These are phyloP conservation scores for Nevesoporus exiguus DNA, from an alignment of 768 basidiomycete genomes.

Conservation along the genomic window DNA sequence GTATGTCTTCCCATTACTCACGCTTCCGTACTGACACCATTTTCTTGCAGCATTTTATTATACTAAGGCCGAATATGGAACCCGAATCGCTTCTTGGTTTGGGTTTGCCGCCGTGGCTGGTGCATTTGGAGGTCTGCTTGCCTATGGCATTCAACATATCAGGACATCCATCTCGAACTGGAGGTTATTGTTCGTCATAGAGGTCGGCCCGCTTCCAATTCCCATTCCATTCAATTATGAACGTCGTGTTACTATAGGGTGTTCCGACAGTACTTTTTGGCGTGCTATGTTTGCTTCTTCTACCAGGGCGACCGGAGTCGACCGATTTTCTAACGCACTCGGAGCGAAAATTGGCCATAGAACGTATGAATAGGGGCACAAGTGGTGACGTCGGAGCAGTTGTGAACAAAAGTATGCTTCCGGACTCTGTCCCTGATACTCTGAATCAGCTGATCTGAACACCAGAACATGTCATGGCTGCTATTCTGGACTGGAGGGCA, in stretches of 20 bases:
- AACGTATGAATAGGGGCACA: constrained; percentile 39
- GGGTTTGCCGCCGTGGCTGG: constrained; percentile 55
- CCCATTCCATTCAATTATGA: neutral
- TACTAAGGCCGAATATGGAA: constrained; percentile 45
- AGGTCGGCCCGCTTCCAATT: constrained; percentile 8
- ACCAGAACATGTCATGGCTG: constrained; percentile 40
- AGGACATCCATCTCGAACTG: constrained; percentile 38
- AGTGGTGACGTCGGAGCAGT: constrained; percentile 40
- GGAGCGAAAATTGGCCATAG: constrained; percentile 32
- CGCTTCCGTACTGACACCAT: constrained; percentile 14
- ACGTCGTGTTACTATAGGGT: constrained; percentile 50
- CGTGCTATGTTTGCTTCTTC: constrained; percentile 24
- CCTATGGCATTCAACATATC: constrained; percentile 48
- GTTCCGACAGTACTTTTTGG: constrained; percentile 42
- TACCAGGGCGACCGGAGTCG: constrained; percentile 34
- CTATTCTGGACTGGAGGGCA: constrained; percentile 47
- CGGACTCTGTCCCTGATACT: neutral
- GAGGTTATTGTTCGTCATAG: constrained; percentile 35
- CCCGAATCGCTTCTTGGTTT: constrained; percentile 50
- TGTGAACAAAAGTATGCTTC: constrained; percentile 37
- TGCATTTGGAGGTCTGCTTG: constrained; percentile 54
- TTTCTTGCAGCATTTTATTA: constrained; percentile 42
- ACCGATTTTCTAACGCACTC: constrained; percentile 32
- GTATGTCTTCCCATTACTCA: constrained; percentile 8
- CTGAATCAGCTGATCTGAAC: neutral